Percentiles rank a stretch among this genome's conserved stretches.
Evolutionary conservation across 2,329 filamentous ascomycete genomes (phyloP).

Genomic region (Cadophora malorum): DNA sequence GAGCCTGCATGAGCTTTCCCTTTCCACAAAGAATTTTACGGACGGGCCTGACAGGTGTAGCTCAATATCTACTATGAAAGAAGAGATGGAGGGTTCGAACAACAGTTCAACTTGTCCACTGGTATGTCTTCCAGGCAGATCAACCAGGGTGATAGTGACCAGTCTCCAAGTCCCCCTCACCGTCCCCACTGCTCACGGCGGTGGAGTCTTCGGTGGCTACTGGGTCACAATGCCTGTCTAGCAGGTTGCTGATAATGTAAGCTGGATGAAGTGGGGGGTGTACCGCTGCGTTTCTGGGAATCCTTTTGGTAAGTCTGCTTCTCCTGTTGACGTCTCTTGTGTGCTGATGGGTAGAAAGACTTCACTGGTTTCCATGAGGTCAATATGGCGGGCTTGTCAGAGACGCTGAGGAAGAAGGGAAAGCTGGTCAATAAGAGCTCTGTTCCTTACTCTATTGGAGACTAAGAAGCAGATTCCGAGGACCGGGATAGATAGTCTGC

Average conservation of each 20-base stretch:
- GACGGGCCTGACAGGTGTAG: not conserved
- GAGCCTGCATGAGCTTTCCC: conserved; percentile 9
- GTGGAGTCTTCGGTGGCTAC: conserved; percentile 16
- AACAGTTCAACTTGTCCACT: conserved; percentile 14
- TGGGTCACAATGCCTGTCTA: conserved; percentile 15
- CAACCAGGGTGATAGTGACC: not conserved
- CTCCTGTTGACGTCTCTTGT: too few relatives aligned
- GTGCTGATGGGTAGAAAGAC: not conserved
- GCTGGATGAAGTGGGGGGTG: conserved; percentile 21
- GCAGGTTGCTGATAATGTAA: conserved; percentile 13
- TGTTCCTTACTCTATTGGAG: conserved; percentile 19
- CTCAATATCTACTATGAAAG: conserved; percentile 13
- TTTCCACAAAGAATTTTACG: too few relatives aligned
- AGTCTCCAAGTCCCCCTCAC: not conserved
- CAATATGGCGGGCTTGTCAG: not conserved
- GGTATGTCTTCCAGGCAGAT: not conserved
- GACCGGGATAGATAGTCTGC: not conserved
- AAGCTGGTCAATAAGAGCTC: conserved; percentile 17
- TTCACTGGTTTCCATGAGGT: conserved; percentile 19
- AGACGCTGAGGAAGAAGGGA: conserved; percentile 4
- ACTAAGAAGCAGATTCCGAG: not conserved
- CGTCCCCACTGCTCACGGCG: conserved; percentile 12
- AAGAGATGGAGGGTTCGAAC: conserved; percentile 4
- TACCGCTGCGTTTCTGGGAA: conserved; percentile 16
- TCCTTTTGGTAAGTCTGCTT: conserved; percentile 7